Percentiles rank a stretch among this genome's conserved stretches.
These are phyloP conservation scores for Crithidia sp. DNA, from an alignment of 208 protist species.

Conservation along the genomic window DNA sequence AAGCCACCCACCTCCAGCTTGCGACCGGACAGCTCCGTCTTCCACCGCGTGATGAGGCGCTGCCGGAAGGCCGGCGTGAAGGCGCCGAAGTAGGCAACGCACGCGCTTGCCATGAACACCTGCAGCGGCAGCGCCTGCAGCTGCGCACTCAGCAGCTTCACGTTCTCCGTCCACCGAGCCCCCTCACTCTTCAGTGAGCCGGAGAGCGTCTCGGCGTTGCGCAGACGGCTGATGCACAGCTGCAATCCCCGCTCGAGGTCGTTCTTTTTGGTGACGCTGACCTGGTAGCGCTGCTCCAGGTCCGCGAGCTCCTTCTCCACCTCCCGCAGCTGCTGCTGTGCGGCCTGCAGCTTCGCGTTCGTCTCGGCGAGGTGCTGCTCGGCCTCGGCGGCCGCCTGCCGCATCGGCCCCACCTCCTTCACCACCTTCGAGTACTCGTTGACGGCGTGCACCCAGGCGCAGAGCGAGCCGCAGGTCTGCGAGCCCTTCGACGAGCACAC, in stretches of 20 bases:
- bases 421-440: conserved; percentile 95
- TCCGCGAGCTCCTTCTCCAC: conserved; percentile 93
- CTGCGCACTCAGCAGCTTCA: conserved; percentile 66
- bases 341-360: conserved; percentile 87
- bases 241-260: conserved; percentile 89
- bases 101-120: conserved; percentile 95
- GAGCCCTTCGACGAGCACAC: conserved; percentile 92
- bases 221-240: conserved; percentile 88
- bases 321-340: conserved; percentile 87
- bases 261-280: conserved; percentile 88
- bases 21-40: conserved; percentile 47
- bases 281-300: conserved; percentile 90
- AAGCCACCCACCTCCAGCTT: conserved; percentile 65
- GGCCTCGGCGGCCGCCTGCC: conserved; percentile 89
- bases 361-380: conserved; percentile 88
- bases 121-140: conserved; percentile 91
- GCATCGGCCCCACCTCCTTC: conserved; percentile 96
- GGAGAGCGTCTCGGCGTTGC: conserved; percentile 96
- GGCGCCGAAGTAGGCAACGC: conserved; percentile 94
- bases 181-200: conserved; percentile 93
- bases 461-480: conserved; percentile 95
- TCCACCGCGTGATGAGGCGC: conserved; percentile 86
- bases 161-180: conserved; percentile 94
- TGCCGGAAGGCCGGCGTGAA: conserved; percentile 94
- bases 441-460: conserved; percentile 96